phyloP scores from a whole-genome alignment of 768 basidiomycete species.

The Crassisporium funariophilum region DNA sequence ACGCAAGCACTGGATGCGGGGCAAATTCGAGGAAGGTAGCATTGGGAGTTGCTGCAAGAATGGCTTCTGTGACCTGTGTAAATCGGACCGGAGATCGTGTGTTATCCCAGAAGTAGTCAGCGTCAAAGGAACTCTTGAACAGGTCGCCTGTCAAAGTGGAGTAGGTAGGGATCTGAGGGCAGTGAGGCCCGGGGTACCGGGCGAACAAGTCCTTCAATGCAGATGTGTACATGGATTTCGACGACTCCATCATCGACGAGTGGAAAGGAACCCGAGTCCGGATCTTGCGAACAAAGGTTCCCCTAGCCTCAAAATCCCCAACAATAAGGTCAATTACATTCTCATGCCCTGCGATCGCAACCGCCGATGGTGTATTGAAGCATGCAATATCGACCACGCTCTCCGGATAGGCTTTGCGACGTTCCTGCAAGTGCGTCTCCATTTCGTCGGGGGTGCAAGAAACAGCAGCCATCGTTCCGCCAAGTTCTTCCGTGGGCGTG shows the following conservation, averaged over 20 bases:
- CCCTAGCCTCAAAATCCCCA: constrained; percentile 23
- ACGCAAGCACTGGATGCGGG: constrained; percentile 41
- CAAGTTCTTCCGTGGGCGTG: constrained; percentile 30
- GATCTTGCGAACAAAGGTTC: constrained; percentile 38
- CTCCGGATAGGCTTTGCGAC: constrained; percentile 3
- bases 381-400: constrained; percentile 41
- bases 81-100: constrained; percentile 41
- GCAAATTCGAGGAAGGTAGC: constrained; percentile 38
- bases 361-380: constrained; percentile 39
- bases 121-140: constrained; percentile 24
- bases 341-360: constrained; percentile 38
- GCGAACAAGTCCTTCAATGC: constrained; percentile 34
- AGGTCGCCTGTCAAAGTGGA: constrained; percentile 37
- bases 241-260: constrained; percentile 38
- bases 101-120: constrained; percentile 45
- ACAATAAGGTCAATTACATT: constrained; percentile 31
- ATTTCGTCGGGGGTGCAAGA: constrained; percentile 33
- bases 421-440: constrained; percentile 21
- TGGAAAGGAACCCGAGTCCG: constrained; percentile 41
- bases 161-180: constrained; percentile 32
- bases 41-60: constrained; percentile 20
- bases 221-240: constrained; percentile 27
- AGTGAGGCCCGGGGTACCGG: constrained; percentile 28
- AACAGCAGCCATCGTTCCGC: constrained; percentile 48
- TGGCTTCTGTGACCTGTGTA: constrained; percentile 27